phyloP scores from a whole-genome alignment of 2,329 filamentous ascomycete species.

The Colletotrichum nymphaeae region DNA sequence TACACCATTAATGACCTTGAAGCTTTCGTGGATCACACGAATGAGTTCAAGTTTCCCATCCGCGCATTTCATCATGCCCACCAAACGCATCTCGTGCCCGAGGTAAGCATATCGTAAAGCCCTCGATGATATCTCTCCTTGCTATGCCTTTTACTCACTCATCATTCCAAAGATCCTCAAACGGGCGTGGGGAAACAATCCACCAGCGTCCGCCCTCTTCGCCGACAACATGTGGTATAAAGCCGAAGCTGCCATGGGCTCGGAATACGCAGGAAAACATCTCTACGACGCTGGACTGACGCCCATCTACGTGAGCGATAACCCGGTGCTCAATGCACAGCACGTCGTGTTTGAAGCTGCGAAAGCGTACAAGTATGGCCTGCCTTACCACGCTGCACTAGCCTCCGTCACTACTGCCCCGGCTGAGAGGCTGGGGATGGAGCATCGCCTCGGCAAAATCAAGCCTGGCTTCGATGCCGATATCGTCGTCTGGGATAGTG shows the following conservation, averaged over 20 bases:
- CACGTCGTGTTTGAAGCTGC: conserved; percentile 75
- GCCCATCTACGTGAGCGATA: conserved; percentile 75
- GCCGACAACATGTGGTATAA: conserved; percentile 82
- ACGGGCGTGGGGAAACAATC: conserved; percentile 63
- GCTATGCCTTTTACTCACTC: neutral
- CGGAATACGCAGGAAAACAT: conserved; percentile 74
- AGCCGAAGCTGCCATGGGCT: conserved; percentile 72
- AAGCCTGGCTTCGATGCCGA: conserved; percentile 72
- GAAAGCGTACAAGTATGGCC: conserved; percentile 68
- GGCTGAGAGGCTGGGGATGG: conserved; percentile 67
- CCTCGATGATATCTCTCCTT: too few species aligned
- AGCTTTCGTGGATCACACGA: conserved; percentile 75
- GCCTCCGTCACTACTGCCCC: conserved; percentile 69
- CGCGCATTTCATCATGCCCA: conserved; percentile 78
- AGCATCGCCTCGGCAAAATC: conserved; percentile 68
- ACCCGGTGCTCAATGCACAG: conserved; percentile 76
- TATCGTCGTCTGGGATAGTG: conserved; percentile 71
- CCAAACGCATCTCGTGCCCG: conserved; percentile 73
- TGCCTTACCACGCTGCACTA: conserved; percentile 70
- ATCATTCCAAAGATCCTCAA: conserved; percentile 58
- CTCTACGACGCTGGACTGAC: conserved; percentile 74
- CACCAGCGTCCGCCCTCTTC: conserved; percentile 71
- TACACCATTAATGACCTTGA: conserved; percentile 78
- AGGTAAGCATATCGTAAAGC: conserved; percentile 53
- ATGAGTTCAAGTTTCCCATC: conserved; percentile 76